Base-by-base conservation (phyloP, 108 stramenopile species). In the Discostella stelligeroides region DNA sequence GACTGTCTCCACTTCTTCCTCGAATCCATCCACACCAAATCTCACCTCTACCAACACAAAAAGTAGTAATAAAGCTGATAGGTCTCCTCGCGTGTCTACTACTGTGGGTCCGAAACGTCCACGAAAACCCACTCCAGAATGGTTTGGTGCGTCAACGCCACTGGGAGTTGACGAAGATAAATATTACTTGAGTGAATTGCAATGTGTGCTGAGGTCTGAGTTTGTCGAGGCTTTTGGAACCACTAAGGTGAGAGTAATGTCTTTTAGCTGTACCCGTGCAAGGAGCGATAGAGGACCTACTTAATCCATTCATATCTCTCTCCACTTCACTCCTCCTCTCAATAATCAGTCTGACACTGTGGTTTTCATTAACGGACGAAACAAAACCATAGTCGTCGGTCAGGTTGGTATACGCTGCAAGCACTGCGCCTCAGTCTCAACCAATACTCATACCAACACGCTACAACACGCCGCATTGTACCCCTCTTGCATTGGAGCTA, bases 381-480 rank as follows among this genome's bases (percentile, higher is more conserved):
- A 88, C 77, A 94, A 94, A 72, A 90, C 93, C 12, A 91, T 94
- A 48, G 87, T 84, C 14, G 70, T 95, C 7, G 93, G 89, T 10
- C 93, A 95, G 67, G 90, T 95, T 28, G 93, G 93, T 42, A 86
- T 95, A 34, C 93, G 90, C 4, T 95, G 93, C 40, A 79, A 82
- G 83, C 82, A 90, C 59, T 95, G 93, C 81, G 81, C 87, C 50
- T 70, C 86, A 27, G 68, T 72, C 11, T 83, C 6, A 15, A 11
- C 28, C 8, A 56, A 38, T 17, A 34, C 25, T 56, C 0, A 1
- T 13, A 27, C 25, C 34, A 13, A 1, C 34, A 5, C 34, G 55
- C 30, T 56, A 56, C 86, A 86, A 42, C 87, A 94, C 60, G 84
- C 90, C 18, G 82, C 86, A 0, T 79, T 82, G 39, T 94, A 94